phyloP scores from a whole-genome alignment of 208 protist genomes.

The Trypanosoma congolense region DNA sequence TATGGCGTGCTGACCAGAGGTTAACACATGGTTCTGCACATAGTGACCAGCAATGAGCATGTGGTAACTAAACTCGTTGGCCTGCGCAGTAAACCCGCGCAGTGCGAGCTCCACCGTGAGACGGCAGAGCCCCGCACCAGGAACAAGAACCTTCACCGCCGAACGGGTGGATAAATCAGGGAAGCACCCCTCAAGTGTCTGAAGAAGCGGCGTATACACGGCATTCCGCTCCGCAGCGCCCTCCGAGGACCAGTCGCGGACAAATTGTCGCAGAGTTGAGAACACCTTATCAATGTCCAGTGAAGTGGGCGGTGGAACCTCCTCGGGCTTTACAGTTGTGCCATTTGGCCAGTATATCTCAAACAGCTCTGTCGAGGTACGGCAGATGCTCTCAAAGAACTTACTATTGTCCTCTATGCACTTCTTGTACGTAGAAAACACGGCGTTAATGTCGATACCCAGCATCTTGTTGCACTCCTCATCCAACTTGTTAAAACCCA shows the following conservation, averaged over 20 bases:
- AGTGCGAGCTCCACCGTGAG: conserved; percentile 93
- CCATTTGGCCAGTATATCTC: conserved; percentile 87
- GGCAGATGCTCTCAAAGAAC: conserved; percentile 85
- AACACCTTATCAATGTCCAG: conserved; percentile 94
- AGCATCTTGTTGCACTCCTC: conserved; percentile 62
- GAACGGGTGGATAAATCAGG: conserved; percentile 45
- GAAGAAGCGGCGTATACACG: conserved; percentile 87
- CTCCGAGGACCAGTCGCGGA: conserved; percentile 93
- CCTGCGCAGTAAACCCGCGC: conserved; percentile 90
- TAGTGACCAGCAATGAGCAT: conserved; percentile 96
- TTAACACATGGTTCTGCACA: conserved; percentile 92
- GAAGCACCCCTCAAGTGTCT: conserved; percentile 74
- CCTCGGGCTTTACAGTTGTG: conserved; percentile 51
- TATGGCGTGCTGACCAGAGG: conserved; percentile 77
- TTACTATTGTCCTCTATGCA: conserved; percentile 77
- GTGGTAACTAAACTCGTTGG: conserved; percentile 97
- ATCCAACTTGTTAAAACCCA: conserved; percentile 78
- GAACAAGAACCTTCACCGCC: conserved; percentile 76
- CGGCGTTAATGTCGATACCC: conserved; percentile 73
- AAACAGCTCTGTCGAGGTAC: conserved; percentile 78
- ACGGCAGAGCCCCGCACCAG: conserved; percentile 89
- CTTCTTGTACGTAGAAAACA: conserved; percentile 66
- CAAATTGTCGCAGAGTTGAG: conserved; percentile 94
- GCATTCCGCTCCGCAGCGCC: conserved; percentile 86
- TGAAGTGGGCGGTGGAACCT: conserved; percentile 72